Evolutionary conservation across 148 eudicot species (phyloP), one percentile per base, ranked within the genome.

Genomic region (Polygonum maritimum): DNA sequence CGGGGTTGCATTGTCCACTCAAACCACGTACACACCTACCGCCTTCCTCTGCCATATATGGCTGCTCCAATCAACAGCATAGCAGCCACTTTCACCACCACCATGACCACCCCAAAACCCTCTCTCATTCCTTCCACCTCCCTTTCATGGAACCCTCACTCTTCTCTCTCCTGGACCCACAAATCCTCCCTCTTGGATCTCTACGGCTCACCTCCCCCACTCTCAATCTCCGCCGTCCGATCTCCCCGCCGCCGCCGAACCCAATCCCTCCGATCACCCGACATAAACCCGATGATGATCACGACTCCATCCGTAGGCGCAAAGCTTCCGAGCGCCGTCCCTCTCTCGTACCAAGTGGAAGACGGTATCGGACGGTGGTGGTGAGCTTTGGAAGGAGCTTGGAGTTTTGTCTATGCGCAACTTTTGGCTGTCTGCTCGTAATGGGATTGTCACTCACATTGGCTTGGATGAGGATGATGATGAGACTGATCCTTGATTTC

Each of bases 1-100:
- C 21, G 5, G 1, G 21, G 6, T 21, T 16, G 21, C 58, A 52
- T 21, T 6, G 1, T 2, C 16, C 0, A 13, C 54, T 52, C 57
- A 16, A 52, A 19, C 21, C 31, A 26, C 31, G 1, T 26, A 15
- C 21, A 15, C 5, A 1, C 7, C 22, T 2, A 19, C 62, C 60
- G 2, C 33, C 11, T 3, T 15, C 16, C 54, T 49, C 36, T 60
- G 5, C 67, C 15, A 60, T 26, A 26, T 26, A 26, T 60, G 67
- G 67, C 67, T 22, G 36, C 67, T 60, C 67, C 36, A 5, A 60
- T 60, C 67, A 60, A 60, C 67, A 60, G 67, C 67, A 60, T 60
- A 35, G 67, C 67, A 1, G 35, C 67, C 38, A 60, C 67, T 31
- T 60, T 60, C 67, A 22, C 67, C 67, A 2, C 67, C 36, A 1